Percentiles rank a stretch among this genome's conserved stretches.
These are phyloP conservation scores for Aureobasidium sp. DNA, from an alignment of 2,329 filamentous ascomycete genomes.

Conservation along the genomic window DNA sequence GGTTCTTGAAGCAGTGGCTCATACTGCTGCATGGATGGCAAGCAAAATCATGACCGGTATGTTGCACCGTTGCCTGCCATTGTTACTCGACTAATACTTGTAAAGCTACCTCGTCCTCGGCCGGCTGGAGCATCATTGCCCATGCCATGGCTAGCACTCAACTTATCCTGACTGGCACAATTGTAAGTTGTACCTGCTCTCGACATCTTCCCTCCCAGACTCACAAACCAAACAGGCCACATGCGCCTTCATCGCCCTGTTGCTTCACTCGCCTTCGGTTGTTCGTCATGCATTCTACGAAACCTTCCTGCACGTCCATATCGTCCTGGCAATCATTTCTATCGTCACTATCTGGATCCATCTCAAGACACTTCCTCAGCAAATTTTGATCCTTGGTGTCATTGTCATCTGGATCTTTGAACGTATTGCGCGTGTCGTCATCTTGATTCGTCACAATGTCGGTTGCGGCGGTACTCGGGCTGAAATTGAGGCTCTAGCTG, in stretches of 20 bases:
- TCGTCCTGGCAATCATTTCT: conserved; percentile 53
- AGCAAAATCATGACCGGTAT: conserved; percentile 31
- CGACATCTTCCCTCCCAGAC: neutral
- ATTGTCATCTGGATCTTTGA: conserved; percentile 63
- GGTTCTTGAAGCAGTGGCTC: conserved; percentile 59
- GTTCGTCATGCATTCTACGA: conserved; percentile 75
- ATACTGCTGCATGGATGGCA: conserved; percentile 55
- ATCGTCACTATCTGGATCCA: conserved; percentile 63
- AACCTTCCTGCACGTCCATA: conserved; percentile 67
- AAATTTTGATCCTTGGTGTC: conserved; percentile 54
- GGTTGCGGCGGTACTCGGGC: conserved; percentile 60
- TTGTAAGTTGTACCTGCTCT: conserved; percentile 41
- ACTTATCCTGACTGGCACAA: conserved; percentile 56
- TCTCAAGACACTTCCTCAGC: conserved; percentile 49
- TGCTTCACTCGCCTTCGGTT: conserved; percentile 62
- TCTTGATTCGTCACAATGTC: conserved; percentile 59
- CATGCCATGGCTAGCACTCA: conserved; percentile 34
- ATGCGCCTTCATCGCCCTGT: conserved; percentile 54
- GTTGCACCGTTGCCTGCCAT: neutral
- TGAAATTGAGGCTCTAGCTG: conserved; percentile 67
- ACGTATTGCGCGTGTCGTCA: conserved; percentile 52
- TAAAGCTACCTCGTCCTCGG: conserved; percentile 18
- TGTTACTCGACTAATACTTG: neutral
- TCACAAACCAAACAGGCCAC: conserved; percentile 41
- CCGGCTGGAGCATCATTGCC: conserved; percentile 45